These are phyloP conservation scores for Turnera subulata DNA, from an alignment of 345 rosid genomes.

Conservation along the genomic window DNA sequence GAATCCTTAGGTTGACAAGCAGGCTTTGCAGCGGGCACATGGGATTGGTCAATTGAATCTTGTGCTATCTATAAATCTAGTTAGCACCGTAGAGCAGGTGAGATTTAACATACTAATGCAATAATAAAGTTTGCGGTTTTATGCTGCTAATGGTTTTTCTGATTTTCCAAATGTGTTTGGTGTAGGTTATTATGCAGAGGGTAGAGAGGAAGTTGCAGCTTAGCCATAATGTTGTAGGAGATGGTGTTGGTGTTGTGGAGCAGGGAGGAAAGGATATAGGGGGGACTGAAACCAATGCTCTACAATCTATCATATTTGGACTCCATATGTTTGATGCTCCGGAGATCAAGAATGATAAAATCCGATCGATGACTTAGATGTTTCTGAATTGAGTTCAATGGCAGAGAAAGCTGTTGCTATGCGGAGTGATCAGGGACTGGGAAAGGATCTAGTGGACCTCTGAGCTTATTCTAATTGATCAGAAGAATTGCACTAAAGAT, in stretches of 20 bases:
- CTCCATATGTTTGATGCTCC: conserved; percentile 64
- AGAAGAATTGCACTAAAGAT: conserved; percentile 19
- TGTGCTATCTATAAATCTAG: conserved; percentile 76
- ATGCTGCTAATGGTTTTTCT: conserved; percentile 4
- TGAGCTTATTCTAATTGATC: conserved; percentile 41
- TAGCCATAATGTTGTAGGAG: conserved; percentile 67
- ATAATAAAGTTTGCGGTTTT: neutral
- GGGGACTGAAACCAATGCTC: conserved; percentile 45
- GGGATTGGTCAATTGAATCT: conserved; percentile 87
- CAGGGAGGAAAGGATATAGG: conserved; percentile 44
- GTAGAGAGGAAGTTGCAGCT: conserved; percentile 80
- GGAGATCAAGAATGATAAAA: conserved; percentile 35
- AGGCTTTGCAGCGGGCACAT: conserved; percentile 90
- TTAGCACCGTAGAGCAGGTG: conserved; percentile 73
- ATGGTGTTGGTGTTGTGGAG: conserved; percentile 22
- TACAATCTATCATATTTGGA: conserved; percentile 69
- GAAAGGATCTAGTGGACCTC: conserved; percentile 45
- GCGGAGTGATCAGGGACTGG: conserved; percentile 36
- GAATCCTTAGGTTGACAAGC: conserved; percentile 95
- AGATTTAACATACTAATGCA: conserved; percentile 7
- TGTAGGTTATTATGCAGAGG: conserved; percentile 74
- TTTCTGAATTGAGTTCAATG: conserved; percentile 52
- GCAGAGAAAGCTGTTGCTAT: conserved; percentile 62
- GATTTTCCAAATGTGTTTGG: conserved; percentile 6
- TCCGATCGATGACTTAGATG: conserved; percentile 40